These are phyloP conservation scores for Abortiporus biennis DNA, from an alignment of 1,284 basidiomycete genomes.

Conservation along the genomic window DNA sequence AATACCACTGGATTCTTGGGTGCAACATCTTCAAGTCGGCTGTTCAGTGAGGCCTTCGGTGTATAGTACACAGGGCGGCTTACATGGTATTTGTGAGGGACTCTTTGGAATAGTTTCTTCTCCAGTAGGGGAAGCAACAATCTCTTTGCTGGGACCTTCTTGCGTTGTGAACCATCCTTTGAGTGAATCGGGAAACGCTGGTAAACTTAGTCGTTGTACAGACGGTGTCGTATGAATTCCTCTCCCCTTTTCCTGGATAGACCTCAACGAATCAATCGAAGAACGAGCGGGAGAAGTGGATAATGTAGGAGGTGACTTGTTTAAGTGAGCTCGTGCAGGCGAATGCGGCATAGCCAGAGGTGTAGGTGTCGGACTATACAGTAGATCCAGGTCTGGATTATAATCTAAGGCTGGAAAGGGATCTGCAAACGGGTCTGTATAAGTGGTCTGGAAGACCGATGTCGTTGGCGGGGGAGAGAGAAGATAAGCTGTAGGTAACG, in stretches of 20 bases:
- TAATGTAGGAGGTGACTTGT: constrained; percentile 20
- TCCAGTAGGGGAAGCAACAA: constrained; percentile 40
- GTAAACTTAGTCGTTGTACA: constrained; percentile 18
- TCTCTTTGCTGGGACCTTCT: constrained; percentile 34
- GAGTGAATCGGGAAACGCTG: constrained; percentile 18
- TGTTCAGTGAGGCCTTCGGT: neutral
- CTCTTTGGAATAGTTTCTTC: constrained; percentile 55
- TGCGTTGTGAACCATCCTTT: constrained; percentile 53
- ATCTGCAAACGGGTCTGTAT: constrained; percentile 28
- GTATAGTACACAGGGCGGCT: neutral
- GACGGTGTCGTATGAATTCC: constrained; percentile 21
- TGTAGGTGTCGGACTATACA: constrained; percentile 23
- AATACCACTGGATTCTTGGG: constrained; percentile 86
- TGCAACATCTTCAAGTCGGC: constrained; percentile 47
- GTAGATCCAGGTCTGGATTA: constrained; percentile 20
- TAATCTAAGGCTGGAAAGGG: constrained; percentile 15
- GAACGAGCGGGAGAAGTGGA: constrained; percentile 34
- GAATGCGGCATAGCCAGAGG: constrained; percentile 23
- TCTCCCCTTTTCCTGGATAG: constrained; percentile 38
- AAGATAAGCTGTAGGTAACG: constrained; percentile 56
- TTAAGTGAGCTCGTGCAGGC: constrained; percentile 20
- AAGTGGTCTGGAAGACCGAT: constrained; percentile 13
- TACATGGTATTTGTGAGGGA: constrained; percentile 16
- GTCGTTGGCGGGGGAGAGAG: constrained; percentile 31
- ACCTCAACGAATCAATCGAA: constrained; percentile 61